A percentile compares a stretch with the other conserved stretches of the same genome.
Conservation (phyloP, 768 basidiomycete genomes). For the Rhizopogon vinicolor region DNA sequence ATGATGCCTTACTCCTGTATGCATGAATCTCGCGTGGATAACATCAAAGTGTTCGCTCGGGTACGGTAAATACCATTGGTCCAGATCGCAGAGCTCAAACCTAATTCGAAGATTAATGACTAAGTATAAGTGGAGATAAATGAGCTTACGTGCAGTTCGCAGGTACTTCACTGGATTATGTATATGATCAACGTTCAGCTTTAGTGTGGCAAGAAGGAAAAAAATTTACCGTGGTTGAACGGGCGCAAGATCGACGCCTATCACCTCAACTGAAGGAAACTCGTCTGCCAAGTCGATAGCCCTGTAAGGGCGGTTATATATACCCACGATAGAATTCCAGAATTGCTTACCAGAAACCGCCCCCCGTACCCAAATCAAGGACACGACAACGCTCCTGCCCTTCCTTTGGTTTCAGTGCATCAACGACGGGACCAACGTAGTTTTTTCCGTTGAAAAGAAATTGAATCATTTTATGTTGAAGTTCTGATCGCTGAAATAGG, state of each 20-base stretch:
- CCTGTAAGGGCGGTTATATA: constrained; percentile 31
- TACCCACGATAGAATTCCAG: constrained; percentile 2
- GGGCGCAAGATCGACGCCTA: constrained; percentile 69
- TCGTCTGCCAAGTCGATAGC: constrained; percentile 72
- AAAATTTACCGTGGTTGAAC: constrained; percentile 59
- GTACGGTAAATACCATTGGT: constrained; percentile 57
- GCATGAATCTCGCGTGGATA: constrained; percentile 65
- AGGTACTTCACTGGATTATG: constrained; percentile 48
- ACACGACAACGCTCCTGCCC: constrained; percentile 34
- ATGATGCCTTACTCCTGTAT: constrained; percentile 50
- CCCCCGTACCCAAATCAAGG: constrained; percentile 68
- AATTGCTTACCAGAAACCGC: constrained; percentile 49
- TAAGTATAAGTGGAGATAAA: neutral
- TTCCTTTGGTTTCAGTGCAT: constrained; percentile 39
- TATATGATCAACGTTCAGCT: constrained; percentile 10
- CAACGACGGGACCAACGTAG: constrained; percentile 61
- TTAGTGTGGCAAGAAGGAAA: neutral
- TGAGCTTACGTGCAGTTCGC: constrained; percentile 65
- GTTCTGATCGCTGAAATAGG: constrained; percentile 50
- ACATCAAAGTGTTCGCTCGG: constrained; percentile 60
- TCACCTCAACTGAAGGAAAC: constrained; percentile 61
- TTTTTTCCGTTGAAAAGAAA: constrained; percentile 61
- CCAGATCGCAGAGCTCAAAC: constrained; percentile 73
- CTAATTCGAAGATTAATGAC: constrained; percentile 20
- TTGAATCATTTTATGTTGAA: constrained; percentile 61